Evolutionary conservation across 345 rosid genomes (phyloP), one percentile per base, ranked within the genome.

Genomic region (Syzygium grande): DNA sequence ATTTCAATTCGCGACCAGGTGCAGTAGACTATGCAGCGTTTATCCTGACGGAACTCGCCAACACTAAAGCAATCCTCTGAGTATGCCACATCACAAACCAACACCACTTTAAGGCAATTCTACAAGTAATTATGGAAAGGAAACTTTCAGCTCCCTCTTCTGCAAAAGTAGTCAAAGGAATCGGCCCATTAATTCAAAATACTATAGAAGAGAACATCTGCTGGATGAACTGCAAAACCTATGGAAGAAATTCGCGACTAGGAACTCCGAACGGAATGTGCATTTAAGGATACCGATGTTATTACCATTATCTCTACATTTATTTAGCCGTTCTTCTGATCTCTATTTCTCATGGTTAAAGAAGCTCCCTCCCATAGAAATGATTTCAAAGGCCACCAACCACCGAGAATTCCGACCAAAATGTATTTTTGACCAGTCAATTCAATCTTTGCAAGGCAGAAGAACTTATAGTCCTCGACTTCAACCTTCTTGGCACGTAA

Each of bases 391-490:
- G 85, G 83, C 95, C 96, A 93, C 94, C 96, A 94, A n/a, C 92
- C 91, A 80, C 94, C 95, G 58, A 94, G 94, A 88, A 93, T 91
- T 79, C 94, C 95, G 0, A 93, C 86, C 90, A 94, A 51, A 49
- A 52, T 89, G 65, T 90, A 84, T 80, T 90, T 93, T 87, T 90
- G 89, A 86, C 88, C 92, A 53, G 86, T 85, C 29, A 89, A 86
- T 90, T 92, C 94, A 56, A 94, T 92, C 83, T 84, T 89, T 41
- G 96, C 96, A 86, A 94, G 86, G 92, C 95, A 92, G 17, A 92
- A 89, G 59, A 94, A 87, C 91, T 90, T 90, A 88, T 89, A 94
- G 88, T 94, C 95, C 73, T 91, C 88, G 88, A 93, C 94, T 84
- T 92, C 95, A 59, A 94, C 95, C 86, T 91, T 94, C 68, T 90